These are phyloP conservation scores for Backusella australiensis DNA, from an alignment of 192 early-diverging fungal species.

Conservation along the genomic window DNA sequence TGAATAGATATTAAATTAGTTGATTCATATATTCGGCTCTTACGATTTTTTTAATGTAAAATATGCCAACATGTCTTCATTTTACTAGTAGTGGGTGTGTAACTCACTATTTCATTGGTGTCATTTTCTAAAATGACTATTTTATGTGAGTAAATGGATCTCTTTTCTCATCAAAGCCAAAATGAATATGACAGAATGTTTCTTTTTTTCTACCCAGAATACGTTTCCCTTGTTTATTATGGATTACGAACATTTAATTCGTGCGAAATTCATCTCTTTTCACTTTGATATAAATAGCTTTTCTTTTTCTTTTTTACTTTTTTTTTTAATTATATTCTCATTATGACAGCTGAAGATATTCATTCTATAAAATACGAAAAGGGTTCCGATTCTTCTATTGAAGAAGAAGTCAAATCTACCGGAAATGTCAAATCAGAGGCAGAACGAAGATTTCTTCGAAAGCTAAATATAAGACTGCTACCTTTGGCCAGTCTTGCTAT, in stretches of 20 bases:
- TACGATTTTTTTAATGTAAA: too few species aligned
- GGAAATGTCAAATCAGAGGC: slow-evolving; percentile 5
- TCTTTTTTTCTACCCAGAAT: neutral
- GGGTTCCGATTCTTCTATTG: neutral
- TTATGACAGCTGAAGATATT: neutral
- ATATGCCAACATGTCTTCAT: neutral
- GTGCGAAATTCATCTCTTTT: neutral
- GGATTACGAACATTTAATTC: neutral
- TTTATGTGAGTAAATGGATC: neutral
- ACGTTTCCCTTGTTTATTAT: neutral
- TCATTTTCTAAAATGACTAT: neutral
- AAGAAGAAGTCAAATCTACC: neutral
- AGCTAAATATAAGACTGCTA: slow-evolving; percentile 13
- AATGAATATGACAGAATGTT: neutral
- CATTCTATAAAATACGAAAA: neutral
- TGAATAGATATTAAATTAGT: neutral
- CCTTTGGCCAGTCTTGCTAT: slow-evolving; percentile 12
- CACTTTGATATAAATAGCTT: neutral
- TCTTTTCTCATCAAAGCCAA: neutral
- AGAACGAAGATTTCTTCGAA: slow-evolving; percentile 12
- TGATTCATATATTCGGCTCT: neutral
- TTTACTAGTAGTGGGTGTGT: neutral
- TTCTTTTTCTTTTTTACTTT: neutral
- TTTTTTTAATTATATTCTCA: neutral
- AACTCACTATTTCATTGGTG: neutral